phyloP scores from a whole-genome alignment of 208 protist genomes.

The Plasmodiophora brassicae region DNA sequence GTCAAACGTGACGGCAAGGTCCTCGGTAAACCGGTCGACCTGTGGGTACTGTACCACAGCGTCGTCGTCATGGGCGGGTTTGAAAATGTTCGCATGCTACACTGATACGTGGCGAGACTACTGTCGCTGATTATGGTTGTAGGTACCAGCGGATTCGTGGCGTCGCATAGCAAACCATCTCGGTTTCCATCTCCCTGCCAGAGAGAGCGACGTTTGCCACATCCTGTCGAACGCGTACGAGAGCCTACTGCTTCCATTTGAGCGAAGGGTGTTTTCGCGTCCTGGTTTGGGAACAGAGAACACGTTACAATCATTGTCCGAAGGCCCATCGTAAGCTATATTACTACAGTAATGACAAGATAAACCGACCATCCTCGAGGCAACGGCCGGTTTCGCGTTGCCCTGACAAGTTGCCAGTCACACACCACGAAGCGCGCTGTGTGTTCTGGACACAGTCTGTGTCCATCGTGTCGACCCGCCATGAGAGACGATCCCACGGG shows the following conservation, averaged over 20 bases:
- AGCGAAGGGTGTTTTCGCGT: no score
- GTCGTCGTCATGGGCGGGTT: not conserved
- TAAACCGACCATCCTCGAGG: no score
- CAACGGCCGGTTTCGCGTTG: no score
- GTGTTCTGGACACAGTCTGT: no score
- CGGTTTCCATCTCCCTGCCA: no score
- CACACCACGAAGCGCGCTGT: no score
- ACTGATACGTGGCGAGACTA: not conserved
- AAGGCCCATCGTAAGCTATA: no score
- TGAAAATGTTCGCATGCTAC: not conserved
- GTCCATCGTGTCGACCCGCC: not conserved
- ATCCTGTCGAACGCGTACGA: not conserved
- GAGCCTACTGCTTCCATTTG: not conserved
- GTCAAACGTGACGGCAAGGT: not conserved
- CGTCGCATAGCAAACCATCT: not conserved
- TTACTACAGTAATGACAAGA: no score
- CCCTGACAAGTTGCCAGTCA: no score
- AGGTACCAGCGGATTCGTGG: not conserved
- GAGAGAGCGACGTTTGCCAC: no score
- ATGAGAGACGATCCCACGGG: not conserved
- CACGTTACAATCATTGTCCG: no score
- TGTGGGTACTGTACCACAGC: not conserved
- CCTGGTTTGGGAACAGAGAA: no score
- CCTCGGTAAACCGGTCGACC: conserved; percentile 12
- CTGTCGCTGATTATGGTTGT: not conserved